Evolutionary conservation across 768 basidiomycete species (phyloP).

Genomic region (Kwoniella pini): DNA sequence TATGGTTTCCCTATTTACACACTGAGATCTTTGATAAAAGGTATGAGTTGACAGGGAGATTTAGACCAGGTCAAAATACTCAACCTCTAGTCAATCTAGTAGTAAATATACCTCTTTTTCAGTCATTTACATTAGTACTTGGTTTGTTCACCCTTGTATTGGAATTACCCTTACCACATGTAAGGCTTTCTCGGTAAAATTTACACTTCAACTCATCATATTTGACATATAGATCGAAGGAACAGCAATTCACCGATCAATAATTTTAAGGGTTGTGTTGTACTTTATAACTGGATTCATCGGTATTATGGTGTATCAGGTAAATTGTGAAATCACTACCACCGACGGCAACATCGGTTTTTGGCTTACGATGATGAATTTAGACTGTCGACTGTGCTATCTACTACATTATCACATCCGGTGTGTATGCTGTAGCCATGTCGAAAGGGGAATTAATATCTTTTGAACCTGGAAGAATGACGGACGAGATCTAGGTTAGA

Average conservation of each 20-base stretch:
- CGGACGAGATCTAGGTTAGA: too few relatives aligned
- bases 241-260: conserved; percentile 66
- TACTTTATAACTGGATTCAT: conserved; percentile 67
- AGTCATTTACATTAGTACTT: conserved; percentile 66
- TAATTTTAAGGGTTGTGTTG: conserved; percentile 65
- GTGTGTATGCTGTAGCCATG: conserved; percentile 69
- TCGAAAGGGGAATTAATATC: conserved; percentile 67
- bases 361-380: not conserved
- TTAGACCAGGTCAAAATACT: conserved; percentile 64
- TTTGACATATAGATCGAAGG: conserved; percentile 38
- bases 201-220: too few relatives aligned
- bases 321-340: conserved; percentile 47
- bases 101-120: conserved; percentile 75
- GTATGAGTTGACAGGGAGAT: not conserved
- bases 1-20: conserved; percentile 14
- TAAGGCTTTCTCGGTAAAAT: conserved; percentile 18
- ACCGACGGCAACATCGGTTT: not conserved
- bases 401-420: conserved; percentile 72
- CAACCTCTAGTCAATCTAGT: conserved; percentile 71
- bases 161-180: conserved; percentile 68
- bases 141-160: conserved; percentile 65
- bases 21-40: too few relatives aligned
- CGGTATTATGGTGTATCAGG: conserved; percentile 75
- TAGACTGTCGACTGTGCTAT: conserved; percentile 82
- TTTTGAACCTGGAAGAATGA: too few relatives aligned